Conservation (phyloP, 2,329 filamentous ascomycete species). For the Pyrenophora seminiperda region DNA sequence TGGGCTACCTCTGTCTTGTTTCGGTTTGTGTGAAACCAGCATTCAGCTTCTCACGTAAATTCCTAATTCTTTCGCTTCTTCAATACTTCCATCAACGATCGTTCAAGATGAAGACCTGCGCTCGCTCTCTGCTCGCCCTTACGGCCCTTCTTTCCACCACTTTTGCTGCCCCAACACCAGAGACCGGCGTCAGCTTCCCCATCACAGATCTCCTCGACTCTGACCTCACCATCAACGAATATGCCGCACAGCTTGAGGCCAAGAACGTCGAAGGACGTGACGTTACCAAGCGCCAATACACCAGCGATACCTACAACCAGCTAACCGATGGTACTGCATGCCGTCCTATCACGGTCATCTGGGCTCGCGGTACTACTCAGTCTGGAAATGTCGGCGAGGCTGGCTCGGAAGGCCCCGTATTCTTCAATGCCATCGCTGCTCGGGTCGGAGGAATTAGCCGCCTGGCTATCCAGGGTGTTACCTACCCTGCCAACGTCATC, state of each 20-base stretch:
- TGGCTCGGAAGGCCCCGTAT: constrained; percentile 53
- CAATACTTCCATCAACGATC: not conserved
- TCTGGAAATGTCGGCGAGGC: constrained; percentile 57
- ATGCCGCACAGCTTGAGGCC: constrained; percentile 29
- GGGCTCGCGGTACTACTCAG: constrained; percentile 61
- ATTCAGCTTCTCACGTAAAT: not conserved
- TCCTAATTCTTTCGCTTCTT: not conserved
- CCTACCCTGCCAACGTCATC: constrained; percentile 53
- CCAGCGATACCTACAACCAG: constrained; percentile 36
- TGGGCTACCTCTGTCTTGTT: not conserved
- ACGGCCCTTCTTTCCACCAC: constrained; percentile 20
- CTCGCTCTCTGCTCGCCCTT: constrained; percentile 25
- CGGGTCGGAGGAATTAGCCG: constrained; percentile 49
- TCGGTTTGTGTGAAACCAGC: not conserved
- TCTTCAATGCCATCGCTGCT: constrained; percentile 54
- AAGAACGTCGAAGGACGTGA: constrained; percentile 9
- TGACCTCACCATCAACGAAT: constrained; percentile 32
- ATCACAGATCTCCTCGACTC: constrained; percentile 33
- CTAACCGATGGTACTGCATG: constrained; percentile 46
- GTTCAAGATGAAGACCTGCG: constrained; percentile 27
- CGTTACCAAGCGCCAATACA: constrained; percentile 30
- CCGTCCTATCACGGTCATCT: constrained; percentile 58
- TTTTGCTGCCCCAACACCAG: constrained; percentile 25
- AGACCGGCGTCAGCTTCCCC: constrained; percentile 29
- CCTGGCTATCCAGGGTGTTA: constrained; percentile 61